A percentile compares a stretch with the other conserved stretches of the same genome.
phyloP scores from a whole-genome alignment of 148 eudicot genomes.

The Rhododendron simsii region DNA sequence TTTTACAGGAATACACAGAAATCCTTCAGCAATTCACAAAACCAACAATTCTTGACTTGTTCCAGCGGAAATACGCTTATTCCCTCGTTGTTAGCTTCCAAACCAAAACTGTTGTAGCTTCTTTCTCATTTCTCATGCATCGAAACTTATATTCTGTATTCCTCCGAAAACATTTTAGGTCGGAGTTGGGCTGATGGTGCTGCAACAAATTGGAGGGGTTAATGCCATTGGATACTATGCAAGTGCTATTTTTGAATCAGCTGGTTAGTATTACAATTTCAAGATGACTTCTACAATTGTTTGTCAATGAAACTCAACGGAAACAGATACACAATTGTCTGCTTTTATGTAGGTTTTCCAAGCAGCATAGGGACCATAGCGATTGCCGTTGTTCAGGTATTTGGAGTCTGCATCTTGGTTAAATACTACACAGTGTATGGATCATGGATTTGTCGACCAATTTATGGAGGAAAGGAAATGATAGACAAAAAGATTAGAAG shows the following conservation, averaged over 20 bases:
- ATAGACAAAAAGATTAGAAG: neutral
- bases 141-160: neutral
- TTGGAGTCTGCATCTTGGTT: neutral
- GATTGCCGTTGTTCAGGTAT: slow-evolving; percentile 53
- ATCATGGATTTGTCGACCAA: neutral
- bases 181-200: slow-evolving; percentile 70
- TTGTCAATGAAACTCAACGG: neutral
- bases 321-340: neutral
- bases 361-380: slow-evolving; percentile 48
- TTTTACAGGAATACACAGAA: slow-evolving; percentile 53
- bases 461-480: neutral
- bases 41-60: slow-evolving; percentile 41
- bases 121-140: neutral
- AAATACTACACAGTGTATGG: neutral
- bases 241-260: slow-evolving; percentile 54
- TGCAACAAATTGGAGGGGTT: slow-evolving; percentile 68
- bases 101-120: neutral
- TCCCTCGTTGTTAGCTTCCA: slow-evolving; percentile 49
- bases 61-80: slow-evolving; percentile 45
- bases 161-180: slow-evolving; percentile 24
- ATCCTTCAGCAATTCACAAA: slow-evolving; percentile 31
- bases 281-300: neutral
- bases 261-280: slow-evolving; percentile 32
- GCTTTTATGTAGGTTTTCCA: slow-evolving; percentile 41
- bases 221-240: slow-evolving; percentile 56